Evolutionary conservation across 225 moss, liverwort and hornwort species (phyloP), one percentile per base, ranked within the genome.

Genomic region (Antitrichia curtipendula): DNA sequence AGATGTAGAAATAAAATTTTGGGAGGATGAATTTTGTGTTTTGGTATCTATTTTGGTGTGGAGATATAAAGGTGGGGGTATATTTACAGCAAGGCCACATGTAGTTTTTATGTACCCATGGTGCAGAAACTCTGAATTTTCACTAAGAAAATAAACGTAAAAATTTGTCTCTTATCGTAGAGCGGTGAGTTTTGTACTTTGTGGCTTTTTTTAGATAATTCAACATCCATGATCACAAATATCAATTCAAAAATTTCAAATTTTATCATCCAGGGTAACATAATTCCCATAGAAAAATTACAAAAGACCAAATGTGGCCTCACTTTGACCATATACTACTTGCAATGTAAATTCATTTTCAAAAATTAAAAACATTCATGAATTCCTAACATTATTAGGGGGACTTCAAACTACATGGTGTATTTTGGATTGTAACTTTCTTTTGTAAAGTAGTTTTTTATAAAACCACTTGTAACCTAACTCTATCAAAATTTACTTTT

Each of bases 271-370:
- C 0, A 8, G 0, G 7, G 3, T 24, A 70, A 25, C 27, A 25
- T 24, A 27, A 16, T 14, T n/a, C 2, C 3, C 6, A 9, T 5
- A 4, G 7, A 43, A 43, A 25, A 25, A 25, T 41, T 25, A 38
- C 8, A 8, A 25, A 71, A 43, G 28, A 16, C 2, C 9, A 43
- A 25, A 70, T 25, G 8, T 41, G 3, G 3, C 4, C 24, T 70
- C 25, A 27, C 27, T 7, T 27, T 27, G 0, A 9, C 27, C 71
- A 15, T 43, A 1, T 2, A 0, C 8, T 14, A 1, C 1, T 0
- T 24, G 5, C 8, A 70, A 41, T 41, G 5, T 15, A 38, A 40
- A n/a, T 34, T 36, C 4, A 1, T 4, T 20, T 65, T 20, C 6
- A 4, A 4, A 24, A 68, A 38, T 38, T 24, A 40, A 8, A 0